Evolutionary conservation across 2,329 filamentous ascomycete species (phyloP), one percentile per base, ranked within the genome.

Genomic region (Chaetomium sp.): DNA sequence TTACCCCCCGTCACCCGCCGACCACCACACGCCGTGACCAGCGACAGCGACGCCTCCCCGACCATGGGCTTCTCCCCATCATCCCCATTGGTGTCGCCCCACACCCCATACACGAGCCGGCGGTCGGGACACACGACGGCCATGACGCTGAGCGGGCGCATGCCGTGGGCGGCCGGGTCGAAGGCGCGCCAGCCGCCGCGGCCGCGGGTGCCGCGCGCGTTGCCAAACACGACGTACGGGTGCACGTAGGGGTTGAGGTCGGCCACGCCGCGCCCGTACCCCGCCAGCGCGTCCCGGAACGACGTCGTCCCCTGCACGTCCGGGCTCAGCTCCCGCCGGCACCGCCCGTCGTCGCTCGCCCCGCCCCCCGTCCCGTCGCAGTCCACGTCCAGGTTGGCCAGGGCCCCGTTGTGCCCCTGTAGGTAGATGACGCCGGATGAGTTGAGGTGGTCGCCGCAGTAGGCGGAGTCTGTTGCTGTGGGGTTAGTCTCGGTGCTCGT

Each of bases 381-480:
- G 74, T 87, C 85, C 51, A 87, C 77, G 65, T 87, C 84, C 80
- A 87, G 84, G 71, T 86, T 81, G 8, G 78, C 79, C 55, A 85
- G 76, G 19, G 62, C 33, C 35, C 64, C 63, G 10, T 73, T 70
- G 0, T 71, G 72, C 8, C 79, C 80, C 54, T 78, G 76, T 51
- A 84, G 71, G 72, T 80, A 84, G 64, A 85, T 75, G 23, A 79
- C 72, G 42, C 75, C 74, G 21, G 68, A 61, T 23, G 73, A 66
- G 12, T 63, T 16, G 3, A 76, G 68, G 63, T 78, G 75, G 69
- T 82, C 80, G 27, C 77, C 78, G 69, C 80, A 82, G 72, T 82
- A 83, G 10, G 73, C 72, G 60, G 69, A 75, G 19, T 64, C 71
- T 74, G 56, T 19, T n/a, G 31, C 6, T 42, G 35, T 3, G 13